Evolutionary conservation across 139 green algal species (phyloP).

Genomic region (Micromonas commoda): DNA sequence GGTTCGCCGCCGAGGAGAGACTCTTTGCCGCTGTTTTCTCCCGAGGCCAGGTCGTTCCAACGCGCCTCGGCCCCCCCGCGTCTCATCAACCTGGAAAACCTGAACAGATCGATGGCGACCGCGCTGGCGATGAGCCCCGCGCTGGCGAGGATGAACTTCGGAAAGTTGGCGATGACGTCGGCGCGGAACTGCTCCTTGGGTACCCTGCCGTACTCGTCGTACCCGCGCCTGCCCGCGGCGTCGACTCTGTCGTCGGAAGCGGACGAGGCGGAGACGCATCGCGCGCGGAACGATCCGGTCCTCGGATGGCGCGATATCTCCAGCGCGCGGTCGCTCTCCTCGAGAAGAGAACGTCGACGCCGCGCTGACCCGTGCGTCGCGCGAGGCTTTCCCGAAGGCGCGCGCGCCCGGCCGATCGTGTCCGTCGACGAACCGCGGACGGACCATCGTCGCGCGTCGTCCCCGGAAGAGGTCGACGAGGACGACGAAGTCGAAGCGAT

Average conservation of each 20-base stretch:
- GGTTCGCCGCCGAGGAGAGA: conserved; percentile 19
- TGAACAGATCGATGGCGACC: not conserved
- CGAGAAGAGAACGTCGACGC: no score
- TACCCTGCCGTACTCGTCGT: not conserved
- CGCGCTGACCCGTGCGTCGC: no score
- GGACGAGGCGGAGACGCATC: no score
- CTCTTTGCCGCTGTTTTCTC: not conserved
- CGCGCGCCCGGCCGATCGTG: no score
- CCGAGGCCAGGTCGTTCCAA: not conserved
- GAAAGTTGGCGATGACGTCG: not conserved
- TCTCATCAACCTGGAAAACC: not conserved
- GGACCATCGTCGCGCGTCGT: no score
- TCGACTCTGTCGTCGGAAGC: not conserved
- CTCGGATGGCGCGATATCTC: no score
- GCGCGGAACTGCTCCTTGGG: not conserved
- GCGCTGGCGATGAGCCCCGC: not conserved
- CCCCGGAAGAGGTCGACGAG: no score
- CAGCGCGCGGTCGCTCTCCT: no score
- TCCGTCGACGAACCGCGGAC: no score
- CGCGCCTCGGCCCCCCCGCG: not conserved
- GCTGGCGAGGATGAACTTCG: not conserved
- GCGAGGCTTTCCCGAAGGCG: no score
- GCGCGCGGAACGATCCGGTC: no score
- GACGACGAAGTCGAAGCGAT: no score
- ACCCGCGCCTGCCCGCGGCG: not conserved